Evolutionary conservation across 768 basidiomycete species (phyloP).

Genomic region (Tulasnella sp.): DNA sequence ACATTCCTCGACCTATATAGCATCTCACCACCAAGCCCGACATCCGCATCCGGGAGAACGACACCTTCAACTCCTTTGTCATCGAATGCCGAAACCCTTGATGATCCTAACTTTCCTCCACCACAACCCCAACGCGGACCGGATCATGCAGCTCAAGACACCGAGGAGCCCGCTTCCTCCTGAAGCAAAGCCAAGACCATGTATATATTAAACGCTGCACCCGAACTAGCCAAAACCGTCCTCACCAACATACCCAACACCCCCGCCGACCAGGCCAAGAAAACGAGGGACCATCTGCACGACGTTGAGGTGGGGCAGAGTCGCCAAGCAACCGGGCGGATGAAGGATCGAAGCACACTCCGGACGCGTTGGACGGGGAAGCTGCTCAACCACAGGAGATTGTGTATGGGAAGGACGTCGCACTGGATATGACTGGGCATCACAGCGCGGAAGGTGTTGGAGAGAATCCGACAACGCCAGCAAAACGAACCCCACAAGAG

Average conservation of each 20-base stretch:
- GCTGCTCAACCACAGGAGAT: constrained; percentile 7
- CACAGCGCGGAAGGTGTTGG: neutral
- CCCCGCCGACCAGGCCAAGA: neutral
- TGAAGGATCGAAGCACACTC: neutral
- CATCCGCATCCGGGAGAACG: neutral
- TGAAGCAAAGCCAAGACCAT: neutral
- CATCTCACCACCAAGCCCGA: neutral
- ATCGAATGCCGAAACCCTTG: neutral
- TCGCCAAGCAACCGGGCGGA: neutral
- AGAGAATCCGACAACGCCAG: neutral
- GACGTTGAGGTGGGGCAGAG: neutral
- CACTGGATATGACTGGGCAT: constrained; percentile 24
- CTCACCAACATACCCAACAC: constrained; percentile 3
- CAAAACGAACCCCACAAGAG: neutral
- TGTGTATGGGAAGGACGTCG: constrained; percentile 21
- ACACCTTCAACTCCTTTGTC: neutral
- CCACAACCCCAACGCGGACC: neutral
- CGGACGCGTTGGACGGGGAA: constrained; percentile 12
- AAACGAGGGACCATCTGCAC: neutral
- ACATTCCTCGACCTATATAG: constrained; percentile 23
- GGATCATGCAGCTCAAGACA: neutral
- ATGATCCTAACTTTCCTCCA: neutral
- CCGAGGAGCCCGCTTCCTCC: neutral
- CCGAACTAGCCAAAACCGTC: constrained; percentile 6
- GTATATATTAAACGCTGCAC: neutral